A percentile compares a stretch with the other conserved stretches of the same genome.
phyloP scores from a whole-genome alignment of 2,329 filamentous ascomycete species.

The Xylaria sp. region DNA sequence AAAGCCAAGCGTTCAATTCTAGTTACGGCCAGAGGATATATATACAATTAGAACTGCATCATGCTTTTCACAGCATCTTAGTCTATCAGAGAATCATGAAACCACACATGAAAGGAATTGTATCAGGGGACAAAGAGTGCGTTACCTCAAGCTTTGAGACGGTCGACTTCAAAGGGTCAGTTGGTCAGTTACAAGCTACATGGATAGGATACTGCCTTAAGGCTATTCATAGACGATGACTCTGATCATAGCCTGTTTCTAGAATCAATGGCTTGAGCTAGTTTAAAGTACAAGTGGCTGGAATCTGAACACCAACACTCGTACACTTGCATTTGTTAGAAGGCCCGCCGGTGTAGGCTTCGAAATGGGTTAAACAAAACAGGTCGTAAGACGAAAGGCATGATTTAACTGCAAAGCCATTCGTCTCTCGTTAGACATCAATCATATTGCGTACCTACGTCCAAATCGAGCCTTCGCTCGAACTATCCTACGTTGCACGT shows the following conservation, averaged over 20 bases:
- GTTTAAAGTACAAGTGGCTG: neutral
- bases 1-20: neutral
- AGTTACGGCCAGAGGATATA: neutral
- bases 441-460: slow-evolving; percentile 10
- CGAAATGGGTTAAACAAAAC: neutral
- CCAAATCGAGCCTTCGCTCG: neutral
- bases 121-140: slow-evolving; percentile 14
- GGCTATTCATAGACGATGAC: neutral
- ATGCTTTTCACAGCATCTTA: neutral
- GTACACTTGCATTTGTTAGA: neutral
- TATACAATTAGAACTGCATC: neutral
- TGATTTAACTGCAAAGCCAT: slow-evolving; percentile 9
- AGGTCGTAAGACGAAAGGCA: neutral
- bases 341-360: neutral
- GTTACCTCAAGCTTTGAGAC: neutral
- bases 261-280: neutral
- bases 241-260: neutral
- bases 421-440: slow-evolving; percentile 33
- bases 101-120: slow-evolving; percentile 12
- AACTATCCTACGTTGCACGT: slow-evolving; percentile 15
- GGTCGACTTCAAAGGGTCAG: neutral
- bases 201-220: neutral
- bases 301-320: neutral
- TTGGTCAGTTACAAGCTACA: neutral
- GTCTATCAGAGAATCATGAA: neutral